Conservation (phyloP, 495 filamentous ascomycete species). For the Penicillium tannophilum region DNA sequence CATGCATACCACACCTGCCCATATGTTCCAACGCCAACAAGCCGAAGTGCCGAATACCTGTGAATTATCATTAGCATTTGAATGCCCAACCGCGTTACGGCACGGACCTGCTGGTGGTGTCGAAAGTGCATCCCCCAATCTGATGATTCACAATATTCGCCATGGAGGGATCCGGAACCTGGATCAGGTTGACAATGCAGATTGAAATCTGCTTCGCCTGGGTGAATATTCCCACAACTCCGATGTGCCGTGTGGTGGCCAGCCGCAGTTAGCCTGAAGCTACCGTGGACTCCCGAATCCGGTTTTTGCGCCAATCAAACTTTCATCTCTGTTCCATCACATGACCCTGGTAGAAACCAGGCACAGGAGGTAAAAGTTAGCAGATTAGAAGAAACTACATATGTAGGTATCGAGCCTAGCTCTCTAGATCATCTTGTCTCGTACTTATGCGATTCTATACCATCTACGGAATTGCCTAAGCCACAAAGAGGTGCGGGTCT, state of each 20-base stretch:
- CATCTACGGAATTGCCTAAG: not conserved
- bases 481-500: not conserved
- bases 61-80: not conserved
- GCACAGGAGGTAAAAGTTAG: too few species aligned
- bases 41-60: not conserved
- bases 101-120: not conserved
- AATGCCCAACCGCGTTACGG: not conserved
- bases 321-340: not conserved
- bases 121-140: not conserved
- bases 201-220: not conserved
- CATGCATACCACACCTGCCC: constrained; percentile 1
- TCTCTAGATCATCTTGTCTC: too few species aligned
- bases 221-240: not conserved
- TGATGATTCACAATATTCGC: not conserved
- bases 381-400: too few species aligned
- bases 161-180: not conserved
- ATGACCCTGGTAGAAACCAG: not conserved
- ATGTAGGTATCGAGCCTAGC: too few species aligned
- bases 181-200: not conserved
- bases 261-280: not conserved
- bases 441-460: not conserved
- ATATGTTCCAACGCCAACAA: not conserved
- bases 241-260: not conserved
- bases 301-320: not conserved
- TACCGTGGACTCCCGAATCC: not conserved